Base-by-base conservation (phyloP, 108 stramenopile species). In the Fragilariopsis cylindrus region DNA sequence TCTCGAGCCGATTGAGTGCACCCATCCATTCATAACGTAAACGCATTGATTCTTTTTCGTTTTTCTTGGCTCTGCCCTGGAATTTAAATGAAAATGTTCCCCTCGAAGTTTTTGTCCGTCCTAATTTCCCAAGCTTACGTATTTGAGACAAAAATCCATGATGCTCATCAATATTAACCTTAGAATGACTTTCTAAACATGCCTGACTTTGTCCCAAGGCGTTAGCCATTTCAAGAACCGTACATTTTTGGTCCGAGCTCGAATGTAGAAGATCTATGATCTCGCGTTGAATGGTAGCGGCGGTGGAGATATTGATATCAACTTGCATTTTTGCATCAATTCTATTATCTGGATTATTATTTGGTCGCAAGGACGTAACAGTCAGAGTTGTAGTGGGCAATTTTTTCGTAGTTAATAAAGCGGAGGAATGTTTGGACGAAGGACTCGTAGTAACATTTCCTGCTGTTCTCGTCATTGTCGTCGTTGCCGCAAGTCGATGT, bases 1-100 rank as follows among this genome's bases (percentile, higher is more conserved):
- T 73, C 53, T 76, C 62, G 4, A 84, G 48, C 42, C 56, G 44
- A 54, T 70, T 67, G 12, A 84, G 60, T 7, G 83, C 79, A 18
- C 56, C 48, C 21, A 74, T 70, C 41, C 71, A 65, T 6, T 70
- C 68, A 49, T 82, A 82, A 48, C 72, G 65, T 40, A 54, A 65
- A 9, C 19, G 46, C 49, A 79, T 57, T 57, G 47, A 30, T 60
- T 73, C 68, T 12, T 73, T 65, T 50, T 78, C 63, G 6, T 16
- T 11, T 57, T 72, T 78, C 43, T 44, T 63, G 4, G 62, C 9
- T 52, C 50, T 52, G 13, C 50, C 50, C 50, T 13, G 42, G 16
- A 45, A 9, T 45, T 43, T 45, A 15, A 13, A 45, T 41, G n/a
- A 4, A 16, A 9, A 16, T 11, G 3, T 63, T 45, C 62, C 43